These are phyloP conservation scores for Entomortierella parvispora DNA, from an alignment of 192 early-diverging fungal species.

Conservation along the genomic window DNA sequence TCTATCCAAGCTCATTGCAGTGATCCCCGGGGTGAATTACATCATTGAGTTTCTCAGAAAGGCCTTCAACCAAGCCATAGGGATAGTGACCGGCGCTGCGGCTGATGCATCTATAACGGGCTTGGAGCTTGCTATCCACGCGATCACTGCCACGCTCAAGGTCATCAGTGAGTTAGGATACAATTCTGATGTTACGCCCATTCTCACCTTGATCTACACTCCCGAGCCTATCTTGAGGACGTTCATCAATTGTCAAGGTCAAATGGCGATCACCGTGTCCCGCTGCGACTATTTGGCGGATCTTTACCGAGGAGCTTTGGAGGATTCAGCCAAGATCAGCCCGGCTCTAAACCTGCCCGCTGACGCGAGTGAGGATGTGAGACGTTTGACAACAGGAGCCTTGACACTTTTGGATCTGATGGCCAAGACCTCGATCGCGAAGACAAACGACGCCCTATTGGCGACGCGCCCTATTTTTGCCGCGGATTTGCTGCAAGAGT, in stretches of 20 bases:
- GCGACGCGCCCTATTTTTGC: constrained; percentile 26
- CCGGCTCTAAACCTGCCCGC: constrained; percentile 15
- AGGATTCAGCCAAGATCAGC: constrained; percentile 7
- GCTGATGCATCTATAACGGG: too few relatives aligned
- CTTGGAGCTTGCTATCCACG: too few relatives aligned
- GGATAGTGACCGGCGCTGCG: too few relatives aligned
- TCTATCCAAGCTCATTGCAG: too few relatives aligned
- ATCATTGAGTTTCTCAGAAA: too few relatives aligned
- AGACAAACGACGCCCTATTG: constrained; percentile 22
- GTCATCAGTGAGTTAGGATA: too few relatives aligned
- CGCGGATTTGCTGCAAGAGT: constrained; percentile 19
- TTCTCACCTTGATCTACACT: too few relatives aligned
- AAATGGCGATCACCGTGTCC: neutral
- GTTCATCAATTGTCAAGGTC: neutral
- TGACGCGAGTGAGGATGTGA: constrained; percentile 13
- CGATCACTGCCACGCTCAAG: too few relatives aligned
- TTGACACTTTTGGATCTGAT: constrained; percentile 19
- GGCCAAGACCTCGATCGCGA: constrained; percentile 17
- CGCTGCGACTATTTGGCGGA: constrained; percentile 16
- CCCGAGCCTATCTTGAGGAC: too few relatives aligned
- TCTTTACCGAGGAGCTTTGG: constrained; percentile 14
- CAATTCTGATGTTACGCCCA: too few relatives aligned
- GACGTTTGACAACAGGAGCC: constrained; percentile 8
- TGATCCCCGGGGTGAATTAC: too few relatives aligned
- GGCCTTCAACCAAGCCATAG: too few relatives aligned